These are phyloP conservation scores for Thermothelomyces thermophilus DNA, from an alignment of 2,329 filamentous ascomycete genomes.

Conservation along the genomic window DNA sequence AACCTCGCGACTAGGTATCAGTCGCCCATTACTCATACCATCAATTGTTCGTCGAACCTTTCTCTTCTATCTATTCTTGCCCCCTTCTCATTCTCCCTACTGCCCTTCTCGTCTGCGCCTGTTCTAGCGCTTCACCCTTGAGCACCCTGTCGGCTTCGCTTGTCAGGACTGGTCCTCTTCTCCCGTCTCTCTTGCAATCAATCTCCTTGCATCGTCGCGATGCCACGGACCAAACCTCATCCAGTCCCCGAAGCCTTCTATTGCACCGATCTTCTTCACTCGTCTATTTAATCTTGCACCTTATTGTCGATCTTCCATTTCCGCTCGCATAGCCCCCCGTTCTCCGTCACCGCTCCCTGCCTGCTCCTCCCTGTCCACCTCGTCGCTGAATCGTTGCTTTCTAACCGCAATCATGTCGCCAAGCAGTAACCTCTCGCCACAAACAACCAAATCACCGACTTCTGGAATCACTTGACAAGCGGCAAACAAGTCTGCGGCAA, in stretches of 20 bases:
- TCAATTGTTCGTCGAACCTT: constrained; percentile 27
- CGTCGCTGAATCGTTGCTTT: constrained; percentile 38
- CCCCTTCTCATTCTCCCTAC: constrained; percentile 6
- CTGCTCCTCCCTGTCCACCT: constrained; percentile 19
- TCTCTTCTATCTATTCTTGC: constrained; percentile 12
- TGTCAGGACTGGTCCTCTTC: constrained; percentile 14
- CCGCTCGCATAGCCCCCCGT: constrained; percentile 9
- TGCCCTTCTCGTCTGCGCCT: constrained; percentile 10
- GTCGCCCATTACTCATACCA: constrained; percentile 16
- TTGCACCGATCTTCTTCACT: constrained; percentile 16
- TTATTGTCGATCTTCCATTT: constrained; percentile 18
- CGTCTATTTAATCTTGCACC: constrained; percentile 19
- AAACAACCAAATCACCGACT: constrained; percentile 22
- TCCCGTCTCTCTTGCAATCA: constrained; percentile 8
- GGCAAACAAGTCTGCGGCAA: constrained; percentile 14
- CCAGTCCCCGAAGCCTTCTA: constrained; percentile 1
- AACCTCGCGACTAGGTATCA: constrained; percentile 13
- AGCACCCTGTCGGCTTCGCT: constrained; percentile 12
- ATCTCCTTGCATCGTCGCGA: constrained; percentile 10
- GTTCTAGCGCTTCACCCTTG: constrained; percentile 8
- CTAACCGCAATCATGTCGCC: constrained; percentile 50
- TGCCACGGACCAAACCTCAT: constrained; percentile 11
- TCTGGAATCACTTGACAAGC: constrained; percentile 27
- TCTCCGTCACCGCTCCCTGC: constrained; percentile 14
- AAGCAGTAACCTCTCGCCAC: constrained; percentile 40